Conservation (phyloP, 2,329 filamentous ascomycete genomes). For the Claviceps fusiformis region DNA sequence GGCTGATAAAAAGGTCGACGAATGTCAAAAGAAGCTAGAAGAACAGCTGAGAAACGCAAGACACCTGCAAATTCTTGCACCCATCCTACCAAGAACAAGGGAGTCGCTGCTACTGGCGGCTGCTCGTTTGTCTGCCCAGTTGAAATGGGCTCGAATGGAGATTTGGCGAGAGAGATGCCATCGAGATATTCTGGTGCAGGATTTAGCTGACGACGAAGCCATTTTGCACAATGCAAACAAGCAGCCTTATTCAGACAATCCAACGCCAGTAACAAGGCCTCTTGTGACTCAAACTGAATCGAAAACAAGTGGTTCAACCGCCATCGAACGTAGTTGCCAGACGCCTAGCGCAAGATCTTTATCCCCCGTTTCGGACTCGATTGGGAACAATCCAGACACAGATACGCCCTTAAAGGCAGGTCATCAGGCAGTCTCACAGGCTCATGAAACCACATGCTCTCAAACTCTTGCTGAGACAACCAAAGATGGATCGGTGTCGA, state of each 20-base stretch:
- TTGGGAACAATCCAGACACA: constrained; percentile 9
- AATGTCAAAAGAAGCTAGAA: constrained; percentile 66
- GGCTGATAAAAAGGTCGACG: constrained; percentile 62
- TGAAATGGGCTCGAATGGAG: constrained; percentile 90
- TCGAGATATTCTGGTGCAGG: constrained; percentile 71
- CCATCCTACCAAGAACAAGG: constrained; percentile 79
- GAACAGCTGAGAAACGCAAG: constrained; percentile 75
- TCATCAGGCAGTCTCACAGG: constrained; percentile 17
- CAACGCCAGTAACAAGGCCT: constrained; percentile 13
- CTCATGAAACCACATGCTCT: constrained; percentile 9
- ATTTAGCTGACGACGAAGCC: constrained; percentile 62
- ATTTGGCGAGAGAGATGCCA: constrained; percentile 90
- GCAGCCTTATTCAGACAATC: constrained; percentile 6
- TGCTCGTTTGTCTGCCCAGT: constrained; percentile 67
- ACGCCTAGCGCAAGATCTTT: constrained; percentile 14
- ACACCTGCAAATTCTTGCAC: constrained; percentile 77
- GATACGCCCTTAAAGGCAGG: constrained; percentile 16
- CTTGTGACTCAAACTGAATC: constrained; percentile 15
- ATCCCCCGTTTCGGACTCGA: constrained; percentile 9
- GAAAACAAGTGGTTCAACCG: constrained; percentile 13
- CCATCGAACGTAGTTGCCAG: constrained; percentile 14
- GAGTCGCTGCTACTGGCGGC: constrained; percentile 79
- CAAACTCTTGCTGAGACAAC: constrained; percentile 12
- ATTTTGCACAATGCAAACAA: constrained; percentile 1
- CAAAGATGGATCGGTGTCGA: constrained; percentile 20